Evolutionary conservation across 768 basidiomycete species (phyloP).

Genomic region (Neoboletus magnificus): DNA sequence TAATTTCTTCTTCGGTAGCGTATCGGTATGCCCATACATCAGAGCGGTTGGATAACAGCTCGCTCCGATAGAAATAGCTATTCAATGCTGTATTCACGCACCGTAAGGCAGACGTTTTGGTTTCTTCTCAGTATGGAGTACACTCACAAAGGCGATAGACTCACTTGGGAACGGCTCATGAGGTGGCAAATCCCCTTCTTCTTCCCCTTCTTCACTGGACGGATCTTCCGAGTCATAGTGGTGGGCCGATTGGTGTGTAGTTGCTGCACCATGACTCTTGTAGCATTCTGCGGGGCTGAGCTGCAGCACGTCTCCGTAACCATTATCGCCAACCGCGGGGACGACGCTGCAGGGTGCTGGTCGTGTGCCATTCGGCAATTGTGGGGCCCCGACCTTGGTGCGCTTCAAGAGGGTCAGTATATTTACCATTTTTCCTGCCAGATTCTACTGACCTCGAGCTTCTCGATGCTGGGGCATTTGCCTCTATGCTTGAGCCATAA

Average conservation of each 20-base stretch:
- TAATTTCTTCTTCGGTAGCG: conserved; percentile 30
- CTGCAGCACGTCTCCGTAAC: background rate
- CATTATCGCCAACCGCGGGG: background rate
- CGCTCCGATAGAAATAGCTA: conserved; percentile 12
- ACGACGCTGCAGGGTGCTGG: background rate
- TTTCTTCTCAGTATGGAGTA: conserved; percentile 2
- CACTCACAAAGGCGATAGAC: conserved; percentile 4
- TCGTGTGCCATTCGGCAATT: background rate
- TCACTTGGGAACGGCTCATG: conserved; percentile 27
- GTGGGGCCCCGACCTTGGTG: conserved; percentile 1
- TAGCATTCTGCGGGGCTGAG: background rate
- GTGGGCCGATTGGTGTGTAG: background rate
- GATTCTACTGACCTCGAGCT: conserved; percentile 24
- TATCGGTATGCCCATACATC: conserved; percentile 31
- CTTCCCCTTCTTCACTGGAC: conserved; percentile 19
- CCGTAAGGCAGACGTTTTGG: background rate
- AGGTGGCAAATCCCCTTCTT: conserved; percentile 4
- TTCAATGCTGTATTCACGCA: conserved; percentile 18
- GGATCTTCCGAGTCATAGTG: conserved; percentile 1
- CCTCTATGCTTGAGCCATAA: conserved; percentile 33
- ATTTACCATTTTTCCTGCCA: background rate
- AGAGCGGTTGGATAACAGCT: background rate
- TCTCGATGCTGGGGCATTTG: conserved; percentile 27
- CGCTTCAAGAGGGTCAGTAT: conserved; percentile 22
- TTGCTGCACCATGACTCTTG: background rate